phyloP scores from a whole-genome alignment of 2,329 filamentous ascomycete genomes.

The Neofusicoccum laricinum region DNA sequence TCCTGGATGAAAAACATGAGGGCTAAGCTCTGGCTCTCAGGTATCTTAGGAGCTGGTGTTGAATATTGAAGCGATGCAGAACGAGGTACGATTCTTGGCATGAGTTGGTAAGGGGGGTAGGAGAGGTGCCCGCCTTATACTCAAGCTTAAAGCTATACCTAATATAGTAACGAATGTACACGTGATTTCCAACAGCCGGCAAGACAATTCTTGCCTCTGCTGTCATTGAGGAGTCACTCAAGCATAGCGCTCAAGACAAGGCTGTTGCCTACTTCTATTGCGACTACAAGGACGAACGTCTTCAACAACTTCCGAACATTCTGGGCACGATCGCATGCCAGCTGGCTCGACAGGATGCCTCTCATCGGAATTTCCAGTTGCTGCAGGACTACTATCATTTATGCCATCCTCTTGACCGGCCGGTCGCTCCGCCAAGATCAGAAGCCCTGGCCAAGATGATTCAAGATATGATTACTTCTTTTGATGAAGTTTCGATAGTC shows the following conservation, averaged over 20 bases:
- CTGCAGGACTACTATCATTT: constrained; percentile 19
- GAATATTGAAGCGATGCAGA: no score
- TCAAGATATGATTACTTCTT: constrained; percentile 17
- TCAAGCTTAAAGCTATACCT: no score
- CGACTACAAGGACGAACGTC: constrained; percentile 27
- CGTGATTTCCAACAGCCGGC: no score
- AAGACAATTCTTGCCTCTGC: neutral
- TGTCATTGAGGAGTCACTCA: neutral
- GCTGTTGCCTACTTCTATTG: constrained; percentile 29
- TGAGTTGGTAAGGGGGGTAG: no score
- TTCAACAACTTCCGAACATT: constrained; percentile 23
- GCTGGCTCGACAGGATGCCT: constrained; percentile 26
- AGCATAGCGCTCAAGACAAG: neutral
- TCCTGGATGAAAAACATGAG: neutral
- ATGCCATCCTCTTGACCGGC: constrained; percentile 4
- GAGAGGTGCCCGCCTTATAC: no score
- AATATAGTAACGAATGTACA: no score
- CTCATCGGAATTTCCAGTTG: constrained; percentile 21
- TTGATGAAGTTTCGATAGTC: constrained; percentile 22
- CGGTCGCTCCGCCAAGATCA: neutral
- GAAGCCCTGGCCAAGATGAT: constrained; percentile 16
- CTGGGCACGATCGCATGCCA: constrained; percentile 28
- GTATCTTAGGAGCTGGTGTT: neutral
- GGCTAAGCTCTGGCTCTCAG: neutral
- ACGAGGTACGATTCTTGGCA: no score